Percentiles rank a stretch among this genome's conserved stretches.
phyloP scores from a whole-genome alignment of 768 basidiomycete genomes.

The Tricholoma matsutake region DNA sequence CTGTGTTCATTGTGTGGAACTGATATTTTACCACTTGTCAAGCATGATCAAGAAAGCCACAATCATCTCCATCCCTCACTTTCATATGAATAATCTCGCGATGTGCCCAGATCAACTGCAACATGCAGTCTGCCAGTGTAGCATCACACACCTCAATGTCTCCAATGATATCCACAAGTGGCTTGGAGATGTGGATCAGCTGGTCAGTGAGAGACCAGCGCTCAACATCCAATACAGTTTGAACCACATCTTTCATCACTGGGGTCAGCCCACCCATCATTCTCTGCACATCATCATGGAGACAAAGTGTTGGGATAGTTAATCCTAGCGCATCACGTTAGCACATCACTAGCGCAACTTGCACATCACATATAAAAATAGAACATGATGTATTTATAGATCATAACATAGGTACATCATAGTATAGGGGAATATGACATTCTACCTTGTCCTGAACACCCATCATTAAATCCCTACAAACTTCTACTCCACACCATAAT shows the following conservation, averaged over 20 bases:
- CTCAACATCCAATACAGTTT: slow-evolving; percentile 18
- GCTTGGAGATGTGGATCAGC: slow-evolving; percentile 25
- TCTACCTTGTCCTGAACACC: too few species aligned
- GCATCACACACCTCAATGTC: slow-evolving; percentile 26
- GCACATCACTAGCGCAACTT: too few species aligned
- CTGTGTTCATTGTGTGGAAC: not conserved
- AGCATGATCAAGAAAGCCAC: slow-evolving; percentile 7
- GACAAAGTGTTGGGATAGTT: too few species aligned
- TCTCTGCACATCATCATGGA: slow-evolving; percentile 7
- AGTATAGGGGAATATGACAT: too few species aligned
- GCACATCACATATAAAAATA: too few species aligned
- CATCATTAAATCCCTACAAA: too few species aligned
- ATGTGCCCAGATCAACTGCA: slow-evolving; percentile 22
- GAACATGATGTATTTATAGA: too few species aligned
- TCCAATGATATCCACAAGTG: slow-evolving; percentile 33
- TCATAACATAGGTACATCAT: too few species aligned
- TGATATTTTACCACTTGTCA: not conserved
- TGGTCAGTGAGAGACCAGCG: slow-evolving; percentile 25
- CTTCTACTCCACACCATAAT: too few species aligned
- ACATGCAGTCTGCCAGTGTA: slow-evolving; percentile 32
- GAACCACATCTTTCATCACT: slow-evolving; percentile 19
- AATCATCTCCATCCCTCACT: not conserved
- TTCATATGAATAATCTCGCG: not conserved
- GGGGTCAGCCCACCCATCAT: slow-evolving; percentile 16
- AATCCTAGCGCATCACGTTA: too few species aligned